Conservation (phyloP, 345 rosid genomes). For the Ailanthus altissimus region DNA sequence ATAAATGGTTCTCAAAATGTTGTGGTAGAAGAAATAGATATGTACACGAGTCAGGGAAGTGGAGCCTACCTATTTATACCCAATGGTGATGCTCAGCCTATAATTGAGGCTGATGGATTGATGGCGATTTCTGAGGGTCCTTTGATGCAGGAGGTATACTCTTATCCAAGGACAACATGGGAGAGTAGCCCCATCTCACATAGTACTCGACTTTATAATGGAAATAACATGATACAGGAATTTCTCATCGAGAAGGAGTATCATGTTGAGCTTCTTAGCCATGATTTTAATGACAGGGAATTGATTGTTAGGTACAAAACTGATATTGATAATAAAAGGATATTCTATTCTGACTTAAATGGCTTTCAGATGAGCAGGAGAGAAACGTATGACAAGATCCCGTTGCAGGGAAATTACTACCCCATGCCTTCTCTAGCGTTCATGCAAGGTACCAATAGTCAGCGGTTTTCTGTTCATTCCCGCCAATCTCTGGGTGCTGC, state of each 20-base stretch:
- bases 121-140: slow-evolving; percentile 71
- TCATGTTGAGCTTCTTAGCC: slow-evolving; percentile 84
- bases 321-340: slow-evolving; percentile 57
- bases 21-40: slow-evolving; percentile 74
- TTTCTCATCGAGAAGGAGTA: slow-evolving; percentile 80
- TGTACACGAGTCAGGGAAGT: slow-evolving; percentile 73
- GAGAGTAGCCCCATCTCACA: slow-evolving; percentile 70
- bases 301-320: slow-evolving; percentile 85
- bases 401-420: slow-evolving; percentile 95
- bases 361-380: slow-evolving; percentile 99
- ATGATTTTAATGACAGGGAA: slow-evolving; percentile 72
- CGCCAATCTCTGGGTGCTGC: slow-evolving; percentile 88
- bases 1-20: slow-evolving; percentile 47
- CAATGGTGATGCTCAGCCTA: slow-evolving; percentile 67
- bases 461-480: slow-evolving; percentile 86
- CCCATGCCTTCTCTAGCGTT: slow-evolving; percentile 97
- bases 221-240: slow-evolving; percentile 57
- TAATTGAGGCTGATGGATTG: slow-evolving; percentile 60
- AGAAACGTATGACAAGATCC: slow-evolving; percentile 93
- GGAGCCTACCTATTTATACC: slow-evolving; percentile 97
- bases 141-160: slow-evolving; percentile 79
- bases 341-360: slow-evolving; percentile 88
- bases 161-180: slow-evolving; percentile 79
- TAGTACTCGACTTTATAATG: slow-evolving; percentile 72
- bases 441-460: slow-evolving; percentile 82